These are phyloP conservation scores for Cutaneotrichosporon sp. DNA, from an alignment of 1,284 basidiomycete species.

Conservation along the genomic window DNA sequence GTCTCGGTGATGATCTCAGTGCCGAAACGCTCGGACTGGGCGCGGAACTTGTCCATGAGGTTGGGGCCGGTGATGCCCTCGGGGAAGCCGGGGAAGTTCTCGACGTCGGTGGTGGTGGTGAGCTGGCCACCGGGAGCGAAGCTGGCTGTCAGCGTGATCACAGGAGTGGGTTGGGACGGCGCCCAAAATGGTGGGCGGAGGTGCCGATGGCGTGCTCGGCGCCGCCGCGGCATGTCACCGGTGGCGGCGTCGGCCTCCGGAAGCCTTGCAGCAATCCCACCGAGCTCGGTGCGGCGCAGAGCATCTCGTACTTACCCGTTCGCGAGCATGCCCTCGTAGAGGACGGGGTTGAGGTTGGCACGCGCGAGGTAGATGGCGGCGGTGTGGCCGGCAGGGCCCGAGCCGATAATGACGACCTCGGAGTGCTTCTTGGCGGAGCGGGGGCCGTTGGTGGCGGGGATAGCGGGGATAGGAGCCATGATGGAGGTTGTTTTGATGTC, in stretches of 20 bases:
- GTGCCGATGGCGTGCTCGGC: background rate
- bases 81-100: slow-evolving; percentile 98
- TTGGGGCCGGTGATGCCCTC: slow-evolving; percentile 94
- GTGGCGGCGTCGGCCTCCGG: background rate
- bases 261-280: background rate
- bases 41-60: slow-evolving; percentile 98
- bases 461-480: slow-evolving; percentile 57
- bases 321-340: slow-evolving; percentile 98
- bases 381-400: slow-evolving; percentile 93
- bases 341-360: slow-evolving; percentile 87
- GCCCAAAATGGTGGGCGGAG: background rate
- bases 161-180: background rate
- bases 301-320: slow-evolving; percentile 63
- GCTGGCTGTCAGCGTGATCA: slow-evolving; percentile 20
- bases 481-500: slow-evolving; percentile 1
- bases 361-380: slow-evolving; percentile 93
- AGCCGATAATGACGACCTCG: slow-evolving; percentile 69
- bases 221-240: background rate
- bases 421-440: slow-evolving; percentile 61
- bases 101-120: slow-evolving; percentile 94
- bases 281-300: background rate
- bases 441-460: slow-evolving; percentile 42
- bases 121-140: slow-evolving; percentile 97
- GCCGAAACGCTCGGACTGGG: slow-evolving; percentile 87
- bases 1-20: slow-evolving; percentile 97